A percentile compares a stretch with the other conserved stretches of the same genome.
Evolutionary conservation across 495 filamentous ascomycete genomes (phyloP).

Genomic region (Zalerion maritima): DNA sequence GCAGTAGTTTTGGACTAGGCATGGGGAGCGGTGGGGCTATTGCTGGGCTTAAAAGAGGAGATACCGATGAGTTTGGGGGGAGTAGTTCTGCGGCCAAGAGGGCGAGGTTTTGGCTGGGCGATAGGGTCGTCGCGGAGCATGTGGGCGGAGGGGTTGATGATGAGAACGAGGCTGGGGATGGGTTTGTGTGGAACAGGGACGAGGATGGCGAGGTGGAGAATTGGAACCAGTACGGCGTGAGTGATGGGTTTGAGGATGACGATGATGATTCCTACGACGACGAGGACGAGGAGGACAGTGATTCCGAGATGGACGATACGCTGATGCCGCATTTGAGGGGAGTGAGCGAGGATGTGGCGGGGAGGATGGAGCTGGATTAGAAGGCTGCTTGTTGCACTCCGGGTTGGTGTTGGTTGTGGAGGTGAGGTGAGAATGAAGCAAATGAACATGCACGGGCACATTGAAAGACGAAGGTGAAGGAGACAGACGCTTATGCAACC

Average conservation of each 20-base stretch:
- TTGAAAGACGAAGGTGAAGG: no score
- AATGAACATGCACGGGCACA: no score
- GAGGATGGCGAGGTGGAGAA: constrained; percentile 35
- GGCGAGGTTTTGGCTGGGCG: constrained; percentile 71
- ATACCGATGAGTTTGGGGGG: no score
- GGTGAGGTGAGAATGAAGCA: no score
- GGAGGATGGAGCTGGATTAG: constrained; percentile 49
- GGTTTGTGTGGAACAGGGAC: constrained; percentile 32
- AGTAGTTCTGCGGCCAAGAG: constrained; percentile 70
- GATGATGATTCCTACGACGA: constrained; percentile 30
- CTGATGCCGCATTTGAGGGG: no score
- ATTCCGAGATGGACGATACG: no score
- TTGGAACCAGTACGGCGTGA: constrained; percentile 38
- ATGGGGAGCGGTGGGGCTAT: constrained; percentile 8
- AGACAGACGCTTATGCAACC: no score
- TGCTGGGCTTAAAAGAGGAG: constrained; percentile 9
- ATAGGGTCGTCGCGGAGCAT: constrained; percentile 33
- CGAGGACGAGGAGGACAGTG: constrained; percentile 31
- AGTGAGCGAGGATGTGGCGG: constrained; percentile 60
- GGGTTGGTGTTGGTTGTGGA: no score
- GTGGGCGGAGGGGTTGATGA: constrained; percentile 27
- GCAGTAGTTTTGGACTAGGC: constrained; percentile 8
- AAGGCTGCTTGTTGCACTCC: constrained; percentile 1
- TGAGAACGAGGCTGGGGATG: constrained; percentile 22
- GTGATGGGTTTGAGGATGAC: constrained; percentile 43